Percentiles rank a stretch among this genome's conserved stretches.
Conservation (phyloP, 768 basidiomycete species). For the Naganishia vaughanmartiniae region DNA sequence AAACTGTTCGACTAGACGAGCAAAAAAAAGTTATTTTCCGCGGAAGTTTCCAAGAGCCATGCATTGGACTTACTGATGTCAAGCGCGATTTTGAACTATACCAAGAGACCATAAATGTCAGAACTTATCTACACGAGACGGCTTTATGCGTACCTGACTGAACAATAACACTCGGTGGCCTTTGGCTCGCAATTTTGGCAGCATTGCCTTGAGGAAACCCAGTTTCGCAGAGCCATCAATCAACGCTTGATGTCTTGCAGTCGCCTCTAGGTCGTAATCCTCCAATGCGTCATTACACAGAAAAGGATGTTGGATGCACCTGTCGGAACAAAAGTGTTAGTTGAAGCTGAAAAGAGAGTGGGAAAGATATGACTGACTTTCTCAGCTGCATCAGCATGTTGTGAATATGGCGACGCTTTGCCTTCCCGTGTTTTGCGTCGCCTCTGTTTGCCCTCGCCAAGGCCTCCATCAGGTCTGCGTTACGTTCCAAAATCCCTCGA, state of each 20-base stretch:
- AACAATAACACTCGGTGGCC: constrained; percentile 88
- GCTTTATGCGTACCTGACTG: constrained; percentile 66
- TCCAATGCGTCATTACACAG: constrained; percentile 77
- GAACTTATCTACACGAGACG: neutral
- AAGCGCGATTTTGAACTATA: constrained; percentile 79
- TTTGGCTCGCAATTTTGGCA: constrained; percentile 77
- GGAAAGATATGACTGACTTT: constrained; percentile 59
- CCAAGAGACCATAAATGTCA: constrained; percentile 17
- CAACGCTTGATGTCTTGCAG: constrained; percentile 72
- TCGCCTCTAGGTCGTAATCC: constrained; percentile 60
- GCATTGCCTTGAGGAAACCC: constrained; percentile 67
- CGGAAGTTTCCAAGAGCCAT: neutral
- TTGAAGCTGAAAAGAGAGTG: constrained; percentile 31
- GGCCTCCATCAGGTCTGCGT: constrained; percentile 40
- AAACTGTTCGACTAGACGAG: constrained; percentile 72
- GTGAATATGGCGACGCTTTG: constrained; percentile 40
- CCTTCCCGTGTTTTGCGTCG: neutral
- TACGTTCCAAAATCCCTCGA: constrained; percentile 72
- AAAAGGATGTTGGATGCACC: constrained; percentile 89
- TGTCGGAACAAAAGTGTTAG: constrained; percentile 43
- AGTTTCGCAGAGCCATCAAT: constrained; percentile 84
- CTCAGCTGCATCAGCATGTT: constrained; percentile 84
- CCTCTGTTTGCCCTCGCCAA: constrained; percentile 25
- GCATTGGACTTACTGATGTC: constrained; percentile 58
- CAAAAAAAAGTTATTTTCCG: neutral